Base-by-base conservation (phyloP, 176 grass and related monocot species). In the Aegilops umbellulata region DNA sequence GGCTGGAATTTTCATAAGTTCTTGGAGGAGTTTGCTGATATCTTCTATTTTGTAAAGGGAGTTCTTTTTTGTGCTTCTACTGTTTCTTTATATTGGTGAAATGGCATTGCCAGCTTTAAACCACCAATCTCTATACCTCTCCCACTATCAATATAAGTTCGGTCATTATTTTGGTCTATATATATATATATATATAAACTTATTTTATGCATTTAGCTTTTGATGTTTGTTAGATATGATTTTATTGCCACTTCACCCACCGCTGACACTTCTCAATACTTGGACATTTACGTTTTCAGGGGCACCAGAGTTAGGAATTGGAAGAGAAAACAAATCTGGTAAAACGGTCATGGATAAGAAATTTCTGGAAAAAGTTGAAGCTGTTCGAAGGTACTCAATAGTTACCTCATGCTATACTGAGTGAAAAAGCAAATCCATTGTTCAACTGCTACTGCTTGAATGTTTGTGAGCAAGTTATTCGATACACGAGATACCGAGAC, bases 341-440 rank as follows among this genome's bases (percentile, higher is more conserved):
- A 89, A 89, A 85, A 53, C 77, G 57, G 78, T 83, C 31, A 85
- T 92, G 47, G 92, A 94, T 89, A 86, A 80, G 64, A 32, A 88
- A 85, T 94, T 94, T 87, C 61, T 92, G 49, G 87, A 92, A 84
- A 92, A 94, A 83, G 72, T 94, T 79, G 89, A 94, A 79, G 87
- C 84, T 25, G 92, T 94, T 81, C 86, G 73, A 85, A 91, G 92
- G 92, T 94, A 91, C 8, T 76, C 23, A 49, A 57, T 23, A 23
- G 14, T 77, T 30, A 74, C 25, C 66, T 78, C 69, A 25, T 81
- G 34, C 60, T 87, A 27, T 42, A 26, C 6, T 65, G 26, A 74
- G 44, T 85, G 53, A 80, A 80, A 53, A 23, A 34, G 31, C 29
- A 74, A 4, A 30, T 23, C 19, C 12, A 58, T 75, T 87, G 20